Evolutionary conservation across 179 eudicot genomes (phyloP), one percentile per base, ranked within the genome.

Genomic region (Beta corolliflora): DNA sequence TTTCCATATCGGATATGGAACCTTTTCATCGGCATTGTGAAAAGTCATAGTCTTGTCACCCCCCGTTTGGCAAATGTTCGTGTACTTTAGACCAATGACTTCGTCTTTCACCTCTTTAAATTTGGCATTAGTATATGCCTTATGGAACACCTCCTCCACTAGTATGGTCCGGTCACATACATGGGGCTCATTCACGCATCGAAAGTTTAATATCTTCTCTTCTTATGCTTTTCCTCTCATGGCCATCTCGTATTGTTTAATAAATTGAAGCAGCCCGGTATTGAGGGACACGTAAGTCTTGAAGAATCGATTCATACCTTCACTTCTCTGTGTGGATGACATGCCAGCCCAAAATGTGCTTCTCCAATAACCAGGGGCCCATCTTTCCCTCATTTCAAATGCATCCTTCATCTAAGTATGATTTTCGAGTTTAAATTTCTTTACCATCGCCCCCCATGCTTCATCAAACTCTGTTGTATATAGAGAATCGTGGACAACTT

Each of bases 291-390:
- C 64, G 31, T 15, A 53, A 0, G 58, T 25, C 19, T 78, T 78
- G 36, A 78, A 52, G 36, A 66, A 78, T 1, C 1, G 23, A n/a
- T 66, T 66, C 4, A 53, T 50, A 11, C 60, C 44, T 18, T 78
- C 65, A 14, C 64, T 67, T 18, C 74, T 54, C 56, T 65, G 73
- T 13, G 61, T 77, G 5, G 80, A 65, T 6, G 73, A 70, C 76
- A 59, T 41, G 2, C 76, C 77, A 2, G 48, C 77, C 59, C 71
- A 59, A 58, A 79, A 71, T 0, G 69, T 41, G 10, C 16, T 19
- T 58, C 44, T 58, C 70, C 69, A 70, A 58, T 12, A 71, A 0
- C 41, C 31, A 1, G 77, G 61, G 0, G 48, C 71, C 71, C 75
- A 79, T 11, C 48, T 23, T 0, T 7, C 19, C 19, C 71, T 5